Conservation (phyloP, 805 yeast genomes). For the Suhomyces sp. region DNA sequence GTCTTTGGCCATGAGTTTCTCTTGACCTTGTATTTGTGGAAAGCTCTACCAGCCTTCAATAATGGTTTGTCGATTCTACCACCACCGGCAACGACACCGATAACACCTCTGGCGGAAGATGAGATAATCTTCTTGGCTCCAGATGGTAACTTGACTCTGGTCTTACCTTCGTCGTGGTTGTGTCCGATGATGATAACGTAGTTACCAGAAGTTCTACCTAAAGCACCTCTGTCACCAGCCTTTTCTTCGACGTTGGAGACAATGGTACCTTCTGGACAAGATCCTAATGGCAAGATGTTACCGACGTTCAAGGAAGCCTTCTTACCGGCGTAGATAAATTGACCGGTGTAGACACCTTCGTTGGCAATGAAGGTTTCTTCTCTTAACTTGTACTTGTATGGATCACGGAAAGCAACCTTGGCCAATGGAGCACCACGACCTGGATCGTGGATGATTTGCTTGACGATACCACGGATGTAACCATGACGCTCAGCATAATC, state of each 20-base stretch:
- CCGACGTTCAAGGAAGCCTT: slow-evolving; percentile 96
- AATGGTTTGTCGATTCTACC: slow-evolving; percentile 99
- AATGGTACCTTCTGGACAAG: slow-evolving; percentile 99
- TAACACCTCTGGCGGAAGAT: slow-evolving; percentile 98
- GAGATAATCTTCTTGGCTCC: slow-evolving; percentile 97
- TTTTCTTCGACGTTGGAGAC: slow-evolving; percentile 97
- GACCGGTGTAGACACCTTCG: slow-evolving; percentile 99
- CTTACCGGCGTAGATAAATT: slow-evolving; percentile 98
- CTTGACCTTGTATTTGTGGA: slow-evolving; percentile 99
- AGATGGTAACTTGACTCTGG: slow-evolving; percentile 98
- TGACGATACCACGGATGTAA: slow-evolving; percentile 98
- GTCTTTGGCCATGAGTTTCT: slow-evolving; percentile 99
- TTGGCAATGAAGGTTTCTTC: slow-evolving; percentile 98
- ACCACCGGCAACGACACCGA: slow-evolving; percentile 99
- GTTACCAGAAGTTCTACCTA: slow-evolving; percentile 99
- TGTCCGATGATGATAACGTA: slow-evolving; percentile 98
- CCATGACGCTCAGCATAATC: slow-evolving; percentile 99
- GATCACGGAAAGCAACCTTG: slow-evolving; percentile 98
- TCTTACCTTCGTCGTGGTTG: slow-evolving; percentile 98
- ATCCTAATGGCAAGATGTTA: slow-evolving; percentile 94
- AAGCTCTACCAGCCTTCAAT: slow-evolving; percentile 99
- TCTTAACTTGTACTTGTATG: slow-evolving; percentile 97
- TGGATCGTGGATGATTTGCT: slow-evolving; percentile 98
- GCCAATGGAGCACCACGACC: slow-evolving; percentile 99
- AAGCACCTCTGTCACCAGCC: slow-evolving; percentile 99